These are phyloP conservation scores for Ophiostoma montium DNA, from an alignment of 2,329 filamentous ascomycete species.

Conservation along the genomic window DNA sequence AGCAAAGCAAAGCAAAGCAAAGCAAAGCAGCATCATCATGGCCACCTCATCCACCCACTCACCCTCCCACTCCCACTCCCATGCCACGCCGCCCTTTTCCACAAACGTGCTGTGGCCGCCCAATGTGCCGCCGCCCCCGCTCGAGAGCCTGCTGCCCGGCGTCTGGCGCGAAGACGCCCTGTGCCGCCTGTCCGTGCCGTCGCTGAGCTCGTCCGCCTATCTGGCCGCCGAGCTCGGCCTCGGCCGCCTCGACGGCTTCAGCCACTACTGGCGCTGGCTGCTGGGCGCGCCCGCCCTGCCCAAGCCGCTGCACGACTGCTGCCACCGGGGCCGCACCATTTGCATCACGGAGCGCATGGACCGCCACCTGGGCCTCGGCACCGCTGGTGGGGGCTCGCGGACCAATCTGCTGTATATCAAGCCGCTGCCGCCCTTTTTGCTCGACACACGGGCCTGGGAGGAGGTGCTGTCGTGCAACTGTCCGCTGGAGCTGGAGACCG, in stretches of 20 bases:
- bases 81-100: constrained; percentile 6
- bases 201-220: constrained; percentile 9
- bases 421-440: constrained; percentile 22
- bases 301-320: constrained; percentile 15
- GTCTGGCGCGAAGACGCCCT: constrained; percentile 10
- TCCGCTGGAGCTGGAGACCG: not conserved
- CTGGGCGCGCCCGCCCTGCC: constrained; percentile 13
- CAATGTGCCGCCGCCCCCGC: not conserved
- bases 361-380: constrained; percentile 19
- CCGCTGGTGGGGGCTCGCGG: constrained; percentile 10
- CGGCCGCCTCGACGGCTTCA: constrained; percentile 12
- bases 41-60: not conserved
- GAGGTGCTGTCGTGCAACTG: constrained; percentile 12
- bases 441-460: constrained; percentile 19
- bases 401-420: constrained; percentile 20
- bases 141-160: constrained; percentile 11
- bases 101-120: constrained; percentile 8
- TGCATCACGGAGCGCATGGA: constrained; percentile 20
- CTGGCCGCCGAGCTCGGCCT: constrained; percentile 12
- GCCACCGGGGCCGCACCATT: constrained; percentile 13
- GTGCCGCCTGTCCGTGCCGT: constrained; percentile 5
- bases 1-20: no score
- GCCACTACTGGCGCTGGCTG: constrained; percentile 15
- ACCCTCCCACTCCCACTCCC: not conserved
- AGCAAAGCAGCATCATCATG: not conserved